Base-by-base conservation (phyloP, 345 rosid species). In the Salix viminalis region DNA sequence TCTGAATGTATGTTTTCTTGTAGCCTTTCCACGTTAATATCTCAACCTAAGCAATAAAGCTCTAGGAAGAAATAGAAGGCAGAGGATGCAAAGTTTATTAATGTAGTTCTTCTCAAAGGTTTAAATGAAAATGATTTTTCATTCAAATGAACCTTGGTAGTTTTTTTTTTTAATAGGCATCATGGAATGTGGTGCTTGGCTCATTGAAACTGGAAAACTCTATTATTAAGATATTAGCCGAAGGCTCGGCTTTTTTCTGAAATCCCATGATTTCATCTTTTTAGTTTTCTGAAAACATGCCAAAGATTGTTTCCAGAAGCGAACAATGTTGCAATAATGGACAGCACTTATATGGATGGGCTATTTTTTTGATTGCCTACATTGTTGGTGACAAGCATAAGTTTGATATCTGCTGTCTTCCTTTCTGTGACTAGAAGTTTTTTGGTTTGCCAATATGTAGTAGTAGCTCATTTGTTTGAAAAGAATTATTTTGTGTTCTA, bases 351-450 rank as follows among this genome's bases (percentile, higher is more conserved):
- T 46, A 52, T 50, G 23, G 37, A 34, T 52, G 70, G 32, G 62
- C 23, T n/a, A 50, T 50, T 50, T 67, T 23, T 73, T 79, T 73
- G 36, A 50, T 65, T 5, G 44, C 64, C 72, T 62, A 16, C 72
- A 65, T 60, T 24, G 73, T 62, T 72, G 68, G 75, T 23, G 36
- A 41, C 14, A 2, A 36, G 34, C 75, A 70, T 21, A 28, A 23
- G 60, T 34, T 67, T 50, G 64, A 66, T 26, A 56, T 41, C 64
- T 58, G 62, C 64, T 71, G 50, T 71, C 6, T 71, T 64, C 69
- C 15, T 78, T 70, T 70, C 2, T 71, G 62, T 30, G n/a, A 21
- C 75, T 32, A 5, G 23, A 30, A 30, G 37, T 30, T 81, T 76
- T 34, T 71, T 21, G 67, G 72, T 26, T 58, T 46, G 34, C 71